Percentiles rank a stretch among this genome's conserved stretches.
phyloP scores from a whole-genome alignment of 768 basidiomycete genomes.

The Amanita polypyramis region DNA sequence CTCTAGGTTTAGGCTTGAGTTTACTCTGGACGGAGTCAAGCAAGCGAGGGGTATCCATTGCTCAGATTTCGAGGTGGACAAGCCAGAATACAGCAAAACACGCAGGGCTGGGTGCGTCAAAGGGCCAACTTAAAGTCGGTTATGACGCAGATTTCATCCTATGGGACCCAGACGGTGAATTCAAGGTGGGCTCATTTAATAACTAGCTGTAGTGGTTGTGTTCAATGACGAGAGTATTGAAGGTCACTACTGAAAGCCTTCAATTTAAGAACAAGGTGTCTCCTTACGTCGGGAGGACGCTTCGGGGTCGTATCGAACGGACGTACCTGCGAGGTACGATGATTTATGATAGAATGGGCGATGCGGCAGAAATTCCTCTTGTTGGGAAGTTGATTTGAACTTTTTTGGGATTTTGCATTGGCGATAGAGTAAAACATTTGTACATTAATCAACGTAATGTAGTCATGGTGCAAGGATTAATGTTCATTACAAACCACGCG shows the following conservation, averaged over 20 bases:
- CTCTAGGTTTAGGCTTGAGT: slow-evolving; percentile 82
- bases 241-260: slow-evolving; percentile 68
- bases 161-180: slow-evolving; percentile 48
- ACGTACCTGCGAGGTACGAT: slow-evolving; percentile 73
- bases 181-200: slow-evolving; percentile 20
- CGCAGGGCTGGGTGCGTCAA: slow-evolving; percentile 56
- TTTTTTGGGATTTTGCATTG: background rate
- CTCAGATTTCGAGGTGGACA: slow-evolving; percentile 67
- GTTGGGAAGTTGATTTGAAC: slow-evolving; percentile 5
- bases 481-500: background rate
- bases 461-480: background rate
- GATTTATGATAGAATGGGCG: slow-evolving; percentile 40
- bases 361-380: background rate
- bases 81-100: slow-evolving; percentile 66
- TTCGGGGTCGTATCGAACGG: slow-evolving; percentile 63
- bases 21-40: slow-evolving; percentile 80
- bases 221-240: background rate
- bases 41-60: slow-evolving; percentile 46
- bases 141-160: slow-evolving; percentile 82
- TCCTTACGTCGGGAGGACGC: slow-evolving; percentile 70
- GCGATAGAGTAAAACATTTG: background rate
- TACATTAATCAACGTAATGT: background rate
- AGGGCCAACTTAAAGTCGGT: slow-evolving; percentile 67
- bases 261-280: slow-evolving; percentile 93
- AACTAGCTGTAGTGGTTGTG: background rate